Base-by-base conservation (phyloP, 805 yeast species). In the Metschnikowia lunata region DNA sequence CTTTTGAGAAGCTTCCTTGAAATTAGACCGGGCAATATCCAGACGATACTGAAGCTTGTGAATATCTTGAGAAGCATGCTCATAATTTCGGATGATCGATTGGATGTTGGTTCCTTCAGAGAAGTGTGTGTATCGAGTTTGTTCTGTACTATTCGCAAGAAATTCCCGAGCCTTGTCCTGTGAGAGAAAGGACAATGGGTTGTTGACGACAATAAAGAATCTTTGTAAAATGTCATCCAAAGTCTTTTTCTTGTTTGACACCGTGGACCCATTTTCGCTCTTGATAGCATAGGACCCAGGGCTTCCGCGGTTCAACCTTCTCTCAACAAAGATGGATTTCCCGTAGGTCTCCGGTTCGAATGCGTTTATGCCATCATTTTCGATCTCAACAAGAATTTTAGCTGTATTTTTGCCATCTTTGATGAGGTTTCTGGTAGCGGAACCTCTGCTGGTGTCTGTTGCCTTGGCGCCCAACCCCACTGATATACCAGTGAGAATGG, bases 81-180 rank as follows among this genome's bases (percentile, higher is more conserved):
- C 69, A 45, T 80, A 73, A 56, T 83, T 80, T 12, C 70, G 72
- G 31, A 75, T 64, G n/a, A 84, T 80, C 36, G 82, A 86, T 44
- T 81, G 82, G 39, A 85, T 74, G 55, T 82, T 72, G 2, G 95
- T 82, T 30, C 96, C 97, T 41, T 78, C 77, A 86, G 85, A 83
- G 59, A 91, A 88, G 58, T 79, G 82, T 12, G 74, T 72, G 61
- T 82, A 93, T 62, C 89, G 87, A 38, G 78, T 83, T 30, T 72
- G 72, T 47, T 87, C 85, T 5, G 87, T 75, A 5, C 93, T 80
- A 29, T 83, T 79, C 0, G 95, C 85, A 49, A 93, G 67, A 59
- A 93, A 93, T 12, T 90, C 85, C 52, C 96, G 79, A 1, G 99
- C 98, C 48, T 83, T 86, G 54, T 93, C 97, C 62, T 93, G 99